Evolutionary conservation across 345 rosid genomes (phyloP).

Genomic region (Nasturtium officinale): DNA sequence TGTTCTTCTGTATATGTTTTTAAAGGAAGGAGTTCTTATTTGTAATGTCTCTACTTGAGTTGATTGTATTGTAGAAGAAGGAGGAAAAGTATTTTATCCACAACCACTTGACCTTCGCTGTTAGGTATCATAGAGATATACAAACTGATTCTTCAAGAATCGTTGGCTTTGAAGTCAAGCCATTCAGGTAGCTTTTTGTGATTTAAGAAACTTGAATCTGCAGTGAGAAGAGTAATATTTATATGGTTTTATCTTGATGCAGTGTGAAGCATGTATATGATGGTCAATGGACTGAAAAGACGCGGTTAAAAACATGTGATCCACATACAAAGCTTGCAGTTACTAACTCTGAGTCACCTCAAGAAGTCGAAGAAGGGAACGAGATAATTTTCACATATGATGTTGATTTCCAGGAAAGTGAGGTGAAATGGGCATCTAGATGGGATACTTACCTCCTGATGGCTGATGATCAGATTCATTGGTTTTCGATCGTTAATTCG

Average conservation of each 20-base stretch:
- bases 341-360: slow-evolving; percentile 81
- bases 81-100: slow-evolving; percentile 83
- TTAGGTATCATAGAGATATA: slow-evolving; percentile 72
- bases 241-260: slow-evolving; percentile 39
- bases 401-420: slow-evolving; percentile 84
- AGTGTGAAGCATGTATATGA: slow-evolving; percentile 80
- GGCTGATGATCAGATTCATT: slow-evolving; percentile 95
- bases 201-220: neutral
- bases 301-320: slow-evolving; percentile 74
- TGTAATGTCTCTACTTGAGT: neutral
- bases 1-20: neutral
- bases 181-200: slow-evolving; percentile 65
- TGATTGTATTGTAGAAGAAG: slow-evolving; percentile 57
- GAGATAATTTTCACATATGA: slow-evolving; percentile 86
- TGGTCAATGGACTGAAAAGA: slow-evolving; percentile 72
- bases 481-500: slow-evolving; percentile 93
- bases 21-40: neutral
- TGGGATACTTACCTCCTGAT: slow-evolving; percentile 95
- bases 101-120: slow-evolving; percentile 77
- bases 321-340: slow-evolving; percentile 80
- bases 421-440: slow-evolving; percentile 91
- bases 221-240: slow-evolving; percentile 4
- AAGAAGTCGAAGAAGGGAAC: slow-evolving; percentile 74
- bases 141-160: slow-evolving; percentile 67
- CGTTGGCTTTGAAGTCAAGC: slow-evolving; percentile 92